Evolutionary conservation across 2,329 filamentous ascomycete genomes (phyloP).

Genomic region (Lecanoromycetidae sp.): DNA sequence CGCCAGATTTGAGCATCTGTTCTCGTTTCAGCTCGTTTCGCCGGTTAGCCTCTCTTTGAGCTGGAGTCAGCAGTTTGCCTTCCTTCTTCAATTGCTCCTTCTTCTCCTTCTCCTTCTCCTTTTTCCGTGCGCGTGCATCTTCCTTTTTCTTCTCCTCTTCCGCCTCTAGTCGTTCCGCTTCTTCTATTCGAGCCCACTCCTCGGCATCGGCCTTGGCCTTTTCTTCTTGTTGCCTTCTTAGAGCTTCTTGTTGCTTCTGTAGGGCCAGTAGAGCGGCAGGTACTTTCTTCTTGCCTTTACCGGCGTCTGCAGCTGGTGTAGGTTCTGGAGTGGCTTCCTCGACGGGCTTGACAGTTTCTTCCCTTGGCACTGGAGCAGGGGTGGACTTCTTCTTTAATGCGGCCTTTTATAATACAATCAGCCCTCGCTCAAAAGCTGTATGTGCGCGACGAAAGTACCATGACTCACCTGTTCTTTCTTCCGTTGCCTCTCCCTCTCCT

Average conservation of each 20-base stretch:
- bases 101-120: constrained; percentile 40
- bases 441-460: constrained; percentile 45
- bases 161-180: constrained; percentile 30
- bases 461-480: constrained; percentile 85
- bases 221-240: constrained; percentile 36
- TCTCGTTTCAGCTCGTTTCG: constrained; percentile 37
- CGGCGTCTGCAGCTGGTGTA: constrained; percentile 25
- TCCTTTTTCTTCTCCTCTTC: constrained; percentile 37
- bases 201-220: constrained; percentile 31
- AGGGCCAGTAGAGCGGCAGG: constrained; percentile 43
- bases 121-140: constrained; percentile 35
- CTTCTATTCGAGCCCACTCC: constrained; percentile 26
- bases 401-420: constrained; percentile 41
- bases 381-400: constrained; percentile 63
- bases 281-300: constrained; percentile 71
- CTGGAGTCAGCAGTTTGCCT: constrained; percentile 38
- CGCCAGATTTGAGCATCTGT: constrained; percentile 38
- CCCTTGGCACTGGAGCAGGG: constrained; percentile 39
- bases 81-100: constrained; percentile 38
- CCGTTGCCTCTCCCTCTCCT: constrained; percentile 93
- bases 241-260: constrained; percentile 37
- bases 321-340: constrained; percentile 36
- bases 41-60: constrained; percentile 36
- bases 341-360: constrained; percentile 44
- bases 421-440: not conserved